Percentiles rank a stretch among this genome's conserved stretches.
Conservation (phyloP, 306 rosid genomes). For the Pterocarpus macrocarpus region DNA sequence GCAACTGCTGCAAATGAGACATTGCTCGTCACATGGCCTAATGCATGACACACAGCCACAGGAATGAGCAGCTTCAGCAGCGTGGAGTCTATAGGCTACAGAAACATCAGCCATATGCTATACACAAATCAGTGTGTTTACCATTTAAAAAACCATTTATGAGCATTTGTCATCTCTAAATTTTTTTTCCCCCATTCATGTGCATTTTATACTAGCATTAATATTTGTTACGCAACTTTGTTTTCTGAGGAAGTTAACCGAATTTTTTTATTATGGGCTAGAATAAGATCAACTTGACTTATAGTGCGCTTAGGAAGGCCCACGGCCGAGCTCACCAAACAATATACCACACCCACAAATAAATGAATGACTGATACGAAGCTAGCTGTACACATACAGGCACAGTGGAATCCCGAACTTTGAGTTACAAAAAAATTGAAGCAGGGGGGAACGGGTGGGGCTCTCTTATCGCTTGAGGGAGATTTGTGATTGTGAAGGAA, state of each 20-base stretch:
- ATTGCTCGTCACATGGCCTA: constrained; percentile 96
- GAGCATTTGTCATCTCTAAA: not conserved
- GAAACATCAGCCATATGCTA: constrained; percentile 16
- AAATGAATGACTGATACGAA: constrained; percentile 92
- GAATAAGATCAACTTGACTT: constrained; percentile 34
- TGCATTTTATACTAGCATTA: too few relatives aligned
- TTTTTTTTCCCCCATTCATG: too few relatives aligned
- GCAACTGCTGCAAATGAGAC: constrained; percentile 99
- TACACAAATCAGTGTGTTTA: constrained; percentile 18
- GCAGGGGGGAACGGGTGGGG: too few relatives aligned
- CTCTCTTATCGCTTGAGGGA: too few relatives aligned
- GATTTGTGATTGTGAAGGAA: too few relatives aligned
- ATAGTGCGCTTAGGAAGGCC: constrained; percentile 96
- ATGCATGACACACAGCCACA: constrained; percentile 89
- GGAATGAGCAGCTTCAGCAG: constrained; percentile 79
- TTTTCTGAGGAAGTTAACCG: too few relatives aligned
- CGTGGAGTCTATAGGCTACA: constrained; percentile 62
- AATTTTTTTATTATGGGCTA: constrained; percentile 50
- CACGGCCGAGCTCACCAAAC: constrained; percentile 79
- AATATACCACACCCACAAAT: constrained; percentile 86
- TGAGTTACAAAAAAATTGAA: too few relatives aligned
- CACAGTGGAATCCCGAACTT: not conserved
- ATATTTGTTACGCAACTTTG: too few relatives aligned
- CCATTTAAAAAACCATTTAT: not conserved
- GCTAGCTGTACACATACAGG: constrained; percentile 53